Conservation (phyloP, 2,329 filamentous ascomycete species). For the Trichoderma sp. region DNA sequence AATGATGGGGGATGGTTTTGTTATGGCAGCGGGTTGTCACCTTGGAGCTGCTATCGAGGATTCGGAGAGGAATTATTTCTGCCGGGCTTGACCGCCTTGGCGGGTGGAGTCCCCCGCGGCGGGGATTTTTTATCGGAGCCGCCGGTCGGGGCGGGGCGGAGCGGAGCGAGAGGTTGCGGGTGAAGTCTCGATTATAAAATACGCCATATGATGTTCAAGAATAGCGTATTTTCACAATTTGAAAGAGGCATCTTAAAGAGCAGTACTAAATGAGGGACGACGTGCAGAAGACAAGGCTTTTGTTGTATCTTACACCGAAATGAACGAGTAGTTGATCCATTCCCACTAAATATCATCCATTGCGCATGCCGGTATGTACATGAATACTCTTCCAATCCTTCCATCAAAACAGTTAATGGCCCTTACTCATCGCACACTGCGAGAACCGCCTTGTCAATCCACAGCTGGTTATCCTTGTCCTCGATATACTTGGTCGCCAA, state of each 20-base stretch:
- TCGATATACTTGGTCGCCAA: slow-evolving; percentile 2
- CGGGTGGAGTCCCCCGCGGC: slow-evolving; percentile 30
- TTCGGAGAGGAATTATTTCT: slow-evolving; percentile 40
- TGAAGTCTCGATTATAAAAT: background rate
- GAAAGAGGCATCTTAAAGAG: no score
- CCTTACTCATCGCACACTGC: slow-evolving; percentile 11
- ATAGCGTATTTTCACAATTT: no score
- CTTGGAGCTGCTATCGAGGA: background rate
- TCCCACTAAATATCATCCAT: background rate
- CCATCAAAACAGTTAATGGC: background rate
- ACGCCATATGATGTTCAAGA: no score
- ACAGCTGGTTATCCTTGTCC: background rate
- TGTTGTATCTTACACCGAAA: background rate
- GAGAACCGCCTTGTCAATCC: slow-evolving; percentile 18
- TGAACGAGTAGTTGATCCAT: background rate
- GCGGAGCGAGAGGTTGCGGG: background rate
- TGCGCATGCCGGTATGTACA: background rate
- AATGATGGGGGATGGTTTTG: background rate
- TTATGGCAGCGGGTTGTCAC: background rate
- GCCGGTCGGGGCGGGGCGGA: slow-evolving; percentile 6
- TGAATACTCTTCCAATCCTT: background rate
- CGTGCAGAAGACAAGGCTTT: background rate
- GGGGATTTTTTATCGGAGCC: slow-evolving; percentile 27
- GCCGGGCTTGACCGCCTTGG: slow-evolving; percentile 42
- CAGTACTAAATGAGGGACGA: background rate